Conservation (phyloP, 345 rosid genomes). For the Populus deltoides region DNA sequence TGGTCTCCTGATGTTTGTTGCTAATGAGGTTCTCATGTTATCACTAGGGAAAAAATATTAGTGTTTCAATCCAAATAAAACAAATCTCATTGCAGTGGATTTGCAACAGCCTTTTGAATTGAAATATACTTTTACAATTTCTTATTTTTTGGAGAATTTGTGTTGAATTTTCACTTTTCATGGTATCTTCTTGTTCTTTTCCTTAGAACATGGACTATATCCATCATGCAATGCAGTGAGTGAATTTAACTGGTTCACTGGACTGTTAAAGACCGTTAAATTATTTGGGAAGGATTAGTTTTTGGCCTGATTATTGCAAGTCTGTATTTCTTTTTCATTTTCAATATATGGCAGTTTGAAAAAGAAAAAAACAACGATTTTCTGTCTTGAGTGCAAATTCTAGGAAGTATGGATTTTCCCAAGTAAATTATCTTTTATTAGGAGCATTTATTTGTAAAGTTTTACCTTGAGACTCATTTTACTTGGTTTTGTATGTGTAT, state of each 20-base stretch:
- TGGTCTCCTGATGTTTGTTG: too few species aligned
- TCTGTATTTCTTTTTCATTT: too few species aligned
- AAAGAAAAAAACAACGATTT: not conserved
- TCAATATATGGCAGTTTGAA: not conserved
- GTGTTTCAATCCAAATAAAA: not conserved
- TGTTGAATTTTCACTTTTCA: not conserved
- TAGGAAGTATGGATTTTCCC: not conserved
- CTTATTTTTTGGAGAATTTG: not conserved
- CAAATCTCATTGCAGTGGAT: not conserved
- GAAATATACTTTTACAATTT: too few species aligned
- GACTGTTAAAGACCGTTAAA: not conserved
- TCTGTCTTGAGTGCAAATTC: not conserved
- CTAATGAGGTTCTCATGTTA: too few species aligned
- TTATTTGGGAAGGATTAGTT: not conserved
- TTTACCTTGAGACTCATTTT: not conserved
- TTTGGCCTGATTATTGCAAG: not conserved
- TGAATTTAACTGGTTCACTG: not conserved
- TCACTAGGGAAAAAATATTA: too few species aligned
- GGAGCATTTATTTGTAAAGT: not conserved
- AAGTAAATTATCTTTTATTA: too few species aligned
- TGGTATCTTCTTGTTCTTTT: not conserved
- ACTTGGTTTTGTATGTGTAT: not conserved
- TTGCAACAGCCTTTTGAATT: not conserved
- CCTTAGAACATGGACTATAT: not conserved
- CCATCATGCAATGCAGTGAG: not conserved